These are phyloP conservation scores for Primulina huaijiensis DNA, from an alignment of 257 asterid genomes.

Conservation along the genomic window DNA sequence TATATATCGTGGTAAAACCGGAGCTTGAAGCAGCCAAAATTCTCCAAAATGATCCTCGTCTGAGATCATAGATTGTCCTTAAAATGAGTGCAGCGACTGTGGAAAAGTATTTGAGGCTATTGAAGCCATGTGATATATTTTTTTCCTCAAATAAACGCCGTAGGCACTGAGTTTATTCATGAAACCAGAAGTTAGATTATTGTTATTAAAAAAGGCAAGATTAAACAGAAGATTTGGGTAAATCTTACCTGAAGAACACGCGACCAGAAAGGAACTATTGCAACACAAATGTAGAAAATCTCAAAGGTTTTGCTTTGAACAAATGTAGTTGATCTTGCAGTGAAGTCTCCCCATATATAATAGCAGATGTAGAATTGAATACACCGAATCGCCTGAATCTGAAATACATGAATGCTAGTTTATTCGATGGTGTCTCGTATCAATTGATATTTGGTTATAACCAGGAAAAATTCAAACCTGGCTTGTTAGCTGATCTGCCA, in stretches of 20 bases:
- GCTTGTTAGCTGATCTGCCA: conserved; percentile 71
- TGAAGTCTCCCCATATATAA: conserved; percentile 69
- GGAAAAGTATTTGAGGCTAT: conserved; percentile 59
- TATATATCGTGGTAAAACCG: not conserved
- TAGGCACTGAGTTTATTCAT: conserved; percentile 41
- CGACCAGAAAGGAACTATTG: conserved; percentile 64
- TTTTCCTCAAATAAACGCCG: conserved; percentile 61
- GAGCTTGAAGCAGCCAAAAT: conserved; percentile 39
- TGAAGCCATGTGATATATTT: conserved; percentile 44
- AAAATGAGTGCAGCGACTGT: conserved; percentile 65
- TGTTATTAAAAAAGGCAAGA: not conserved
- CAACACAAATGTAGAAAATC: conserved; percentile 42
- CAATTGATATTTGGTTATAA: not conserved
- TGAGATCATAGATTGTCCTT: conserved; percentile 45
- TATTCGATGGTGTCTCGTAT: not conserved
- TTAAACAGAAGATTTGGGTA: not conserved
- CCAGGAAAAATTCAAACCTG: conserved; percentile 46
- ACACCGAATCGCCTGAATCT: conserved; percentile 77
- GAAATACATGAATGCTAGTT: conserved; percentile 25
- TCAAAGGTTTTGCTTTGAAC: conserved; percentile 20
- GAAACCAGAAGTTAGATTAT: not conserved
- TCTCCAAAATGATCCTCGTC: conserved; percentile 34
- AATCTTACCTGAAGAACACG: conserved; percentile 62
- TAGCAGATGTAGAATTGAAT: conserved; percentile 63
- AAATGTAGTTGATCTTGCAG: conserved; percentile 42